Percentiles rank a stretch among this genome's conserved stretches.
phyloP scores from a whole-genome alignment of 1,284 basidiomycete genomes.

The Ceratobasidium papillatum region DNA sequence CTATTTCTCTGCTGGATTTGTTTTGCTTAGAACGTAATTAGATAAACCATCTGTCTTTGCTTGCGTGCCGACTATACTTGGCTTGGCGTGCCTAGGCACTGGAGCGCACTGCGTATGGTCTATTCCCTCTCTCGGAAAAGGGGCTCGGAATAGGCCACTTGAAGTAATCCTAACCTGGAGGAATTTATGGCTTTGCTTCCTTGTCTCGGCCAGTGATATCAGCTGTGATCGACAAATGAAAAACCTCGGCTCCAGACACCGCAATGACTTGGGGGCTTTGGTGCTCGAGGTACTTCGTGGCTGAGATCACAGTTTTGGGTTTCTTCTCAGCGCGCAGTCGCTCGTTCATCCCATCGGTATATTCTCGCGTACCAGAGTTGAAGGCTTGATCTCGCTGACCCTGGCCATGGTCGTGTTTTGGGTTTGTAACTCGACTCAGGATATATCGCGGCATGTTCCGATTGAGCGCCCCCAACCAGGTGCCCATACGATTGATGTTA shows the following conservation, averaged over 20 bases:
- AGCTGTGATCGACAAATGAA: constrained; percentile 7
- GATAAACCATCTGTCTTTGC: background rate
- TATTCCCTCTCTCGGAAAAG: background rate
- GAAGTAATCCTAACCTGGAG: background rate
- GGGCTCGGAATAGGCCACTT: background rate
- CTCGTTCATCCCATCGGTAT: constrained; percentile 1
- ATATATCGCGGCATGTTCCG: constrained; percentile 37
- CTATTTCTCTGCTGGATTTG: background rate
- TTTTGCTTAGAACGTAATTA: constrained; percentile 14
- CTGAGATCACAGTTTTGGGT: constrained; percentile 17
- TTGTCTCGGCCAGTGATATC: constrained; percentile 5
- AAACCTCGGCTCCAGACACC: constrained; percentile 7
- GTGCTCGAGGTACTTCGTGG: background rate
- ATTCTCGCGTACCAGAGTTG: constrained; percentile 1
- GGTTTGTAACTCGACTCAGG: constrained; percentile 24
- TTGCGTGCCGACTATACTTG: background rate
- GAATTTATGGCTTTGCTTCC: background rate
- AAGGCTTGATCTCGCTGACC: constrained; percentile 30
- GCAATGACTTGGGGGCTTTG: background rate
- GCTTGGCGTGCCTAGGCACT: background rate
- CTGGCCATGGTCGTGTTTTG: constrained; percentile 36
- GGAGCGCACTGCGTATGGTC: background rate
- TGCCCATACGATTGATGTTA: constrained; percentile 34
- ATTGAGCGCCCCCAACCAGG: constrained; percentile 20
- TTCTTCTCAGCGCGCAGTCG: background rate